phyloP scores from a whole-genome alignment of 139 green algal species.

The Trebouxia sp. region DNA sequence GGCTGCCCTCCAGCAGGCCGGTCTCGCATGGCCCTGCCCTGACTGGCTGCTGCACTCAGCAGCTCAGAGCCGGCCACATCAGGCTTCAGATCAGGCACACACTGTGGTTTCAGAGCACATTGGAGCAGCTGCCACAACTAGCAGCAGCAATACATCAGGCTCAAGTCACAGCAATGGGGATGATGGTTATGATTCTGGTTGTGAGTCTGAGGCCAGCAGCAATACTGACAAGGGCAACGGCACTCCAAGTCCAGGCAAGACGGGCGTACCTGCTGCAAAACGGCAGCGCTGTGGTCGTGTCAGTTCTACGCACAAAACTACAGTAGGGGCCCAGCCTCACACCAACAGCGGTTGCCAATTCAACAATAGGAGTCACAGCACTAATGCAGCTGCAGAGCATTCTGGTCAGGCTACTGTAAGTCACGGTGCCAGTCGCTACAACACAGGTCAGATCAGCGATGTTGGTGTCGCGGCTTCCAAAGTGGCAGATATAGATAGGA shows the following conservation, averaged over 20 bases:
- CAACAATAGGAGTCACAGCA: too few relatives aligned
- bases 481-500: neutral
- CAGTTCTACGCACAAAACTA: too few relatives aligned
- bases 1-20: neutral
- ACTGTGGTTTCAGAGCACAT: neutral
- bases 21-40: constrained; percentile 8
- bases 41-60: neutral
- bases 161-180: neutral
- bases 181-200: too few relatives aligned
- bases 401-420: too few relatives aligned
- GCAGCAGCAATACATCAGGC: neutral
- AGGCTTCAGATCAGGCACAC: neutral
- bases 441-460: neutral
- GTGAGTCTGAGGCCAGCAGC: too few relatives aligned
- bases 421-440: neutral
- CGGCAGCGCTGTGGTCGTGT: too few relatives aligned
- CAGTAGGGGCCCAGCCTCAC: too few relatives aligned
- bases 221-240: too few relatives aligned
- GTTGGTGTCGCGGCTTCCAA: neutral
- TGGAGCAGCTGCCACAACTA: neutral
- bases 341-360: too few relatives aligned
- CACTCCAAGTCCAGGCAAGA: too few relatives aligned
- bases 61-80: neutral
- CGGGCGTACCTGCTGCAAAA: too few relatives aligned
- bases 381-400: too few relatives aligned